These are phyloP conservation scores for Euptelea pleiosperma DNA, from an alignment of 164 flowering plant species.

Conservation along the genomic window DNA sequence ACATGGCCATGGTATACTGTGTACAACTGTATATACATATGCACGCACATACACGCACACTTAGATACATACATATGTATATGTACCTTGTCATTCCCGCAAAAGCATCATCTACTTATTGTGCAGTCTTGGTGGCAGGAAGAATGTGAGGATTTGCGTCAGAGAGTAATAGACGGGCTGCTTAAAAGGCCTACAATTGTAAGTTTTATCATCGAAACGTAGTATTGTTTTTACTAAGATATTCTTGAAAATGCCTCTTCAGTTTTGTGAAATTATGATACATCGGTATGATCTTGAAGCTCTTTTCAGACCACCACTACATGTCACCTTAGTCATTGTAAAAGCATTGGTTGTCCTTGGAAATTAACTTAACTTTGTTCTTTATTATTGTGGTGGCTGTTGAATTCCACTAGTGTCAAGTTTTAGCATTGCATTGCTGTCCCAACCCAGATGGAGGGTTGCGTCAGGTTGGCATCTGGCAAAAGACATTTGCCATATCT, in stretches of 20 bases:
- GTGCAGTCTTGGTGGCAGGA: conserved; percentile 51
- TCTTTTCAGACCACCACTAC: no score
- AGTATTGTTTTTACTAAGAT: neutral
- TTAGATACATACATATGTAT: neutral
- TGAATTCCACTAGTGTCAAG: no score
- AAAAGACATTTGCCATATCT: no score
- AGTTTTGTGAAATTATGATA: neutral
- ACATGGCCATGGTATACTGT: neutral
- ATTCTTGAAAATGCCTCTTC: neutral
- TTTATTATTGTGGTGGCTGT: neutral
- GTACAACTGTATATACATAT: neutral
- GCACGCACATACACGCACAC: neutral
- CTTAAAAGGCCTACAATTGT: conserved; percentile 64
- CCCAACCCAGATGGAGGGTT: no score
- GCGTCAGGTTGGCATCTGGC: no score
- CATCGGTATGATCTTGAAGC: neutral
- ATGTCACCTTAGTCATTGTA: no score
- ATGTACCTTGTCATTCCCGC: neutral
- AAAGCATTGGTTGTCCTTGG: no score
- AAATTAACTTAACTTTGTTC: neutral
- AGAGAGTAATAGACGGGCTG: conserved; percentile 51
- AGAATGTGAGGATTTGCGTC: conserved; percentile 69
- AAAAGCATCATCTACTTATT: neutral
- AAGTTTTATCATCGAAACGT: conserved; percentile 24
- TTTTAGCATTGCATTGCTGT: no score